Percentiles rank a stretch among this genome's conserved stretches.
Evolutionary conservation across 768 basidiomycete genomes (phyloP).

Genomic region (Russula emetica): DNA sequence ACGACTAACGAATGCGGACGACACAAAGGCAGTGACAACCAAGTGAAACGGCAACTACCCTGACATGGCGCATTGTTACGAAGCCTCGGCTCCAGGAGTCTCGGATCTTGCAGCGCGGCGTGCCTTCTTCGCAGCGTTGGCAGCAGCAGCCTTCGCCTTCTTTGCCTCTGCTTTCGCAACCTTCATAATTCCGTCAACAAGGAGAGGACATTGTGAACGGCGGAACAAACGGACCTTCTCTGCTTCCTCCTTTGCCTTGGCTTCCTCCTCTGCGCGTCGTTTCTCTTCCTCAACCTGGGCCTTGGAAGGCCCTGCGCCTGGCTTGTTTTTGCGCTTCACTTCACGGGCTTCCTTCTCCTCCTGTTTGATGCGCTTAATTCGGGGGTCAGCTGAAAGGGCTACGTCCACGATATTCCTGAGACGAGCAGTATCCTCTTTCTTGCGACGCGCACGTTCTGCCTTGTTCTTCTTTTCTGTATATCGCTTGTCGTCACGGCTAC

Average conservation of each 20-base stretch:
- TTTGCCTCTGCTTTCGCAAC: constrained; percentile 68
- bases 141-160: constrained; percentile 79
- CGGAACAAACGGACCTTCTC: constrained; percentile 56
- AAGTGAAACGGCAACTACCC: constrained; percentile 6
- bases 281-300: constrained; percentile 53
- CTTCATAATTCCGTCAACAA: constrained; percentile 32
- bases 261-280: constrained; percentile 65
- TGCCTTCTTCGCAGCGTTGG: constrained; percentile 90
- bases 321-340: constrained; percentile 73
- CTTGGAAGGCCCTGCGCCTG: constrained; percentile 46
- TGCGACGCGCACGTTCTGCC: constrained; percentile 87
- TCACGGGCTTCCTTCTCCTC: constrained; percentile 93
- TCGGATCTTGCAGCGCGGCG: constrained; percentile 59
- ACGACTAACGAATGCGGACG: background rate
- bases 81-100: constrained; percentile 31
- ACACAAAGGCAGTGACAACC: background rate
- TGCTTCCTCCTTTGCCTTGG: constrained; percentile 72
- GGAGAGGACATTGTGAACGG: background rate
- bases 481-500: constrained; percentile 94
- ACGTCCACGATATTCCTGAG: constrained; percentile 83
- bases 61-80: constrained; percentile 9
- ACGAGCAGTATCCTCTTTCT: constrained; percentile 96
- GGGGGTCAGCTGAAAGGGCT: constrained; percentile 78
- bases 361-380: constrained; percentile 95
- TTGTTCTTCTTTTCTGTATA: constrained; percentile 99